phyloP scores from a whole-genome alignment of 2,329 filamentous ascomycete species.

The Exophiala sp. region DNA sequence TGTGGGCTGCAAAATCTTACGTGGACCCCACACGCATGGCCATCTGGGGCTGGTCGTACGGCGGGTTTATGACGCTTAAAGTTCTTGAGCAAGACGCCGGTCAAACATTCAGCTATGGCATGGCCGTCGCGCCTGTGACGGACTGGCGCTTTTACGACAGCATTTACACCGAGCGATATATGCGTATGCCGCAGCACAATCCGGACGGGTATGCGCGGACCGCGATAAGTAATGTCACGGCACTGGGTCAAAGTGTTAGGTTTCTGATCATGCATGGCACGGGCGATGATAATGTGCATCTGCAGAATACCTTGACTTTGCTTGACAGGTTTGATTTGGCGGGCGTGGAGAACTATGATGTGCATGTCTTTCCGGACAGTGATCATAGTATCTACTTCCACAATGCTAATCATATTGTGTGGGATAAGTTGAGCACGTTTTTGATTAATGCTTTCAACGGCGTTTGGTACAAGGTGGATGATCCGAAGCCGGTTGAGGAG shows the following conservation, averaged over 20 bases:
- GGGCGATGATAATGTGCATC: conserved; percentile 96
- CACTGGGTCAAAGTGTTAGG: conserved; percentile 71
- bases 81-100: conserved; percentile 89
- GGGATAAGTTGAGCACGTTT: conserved; percentile 85
- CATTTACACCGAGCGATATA: conserved; percentile 94
- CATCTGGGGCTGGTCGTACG: conserved; percentile 99
- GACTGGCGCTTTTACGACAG: conserved; percentile 96
- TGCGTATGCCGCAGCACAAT: conserved; percentile 90
- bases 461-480: conserved; percentile 67
- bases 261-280: conserved; percentile 95
- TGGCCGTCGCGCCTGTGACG: conserved; percentile 97
- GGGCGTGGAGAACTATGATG: conserved; percentile 86
- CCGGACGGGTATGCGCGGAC: conserved; percentile 70
- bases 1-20: conserved; percentile 77
- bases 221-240: conserved; percentile 69
- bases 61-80: conserved; percentile 92
- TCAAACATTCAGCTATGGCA: conserved; percentile 88
- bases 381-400: conserved; percentile 96
- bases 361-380: conserved; percentile 94
- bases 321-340: conserved; percentile 81
- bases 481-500: conserved; percentile 18
- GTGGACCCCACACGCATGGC: conserved; percentile 78
- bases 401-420: conserved; percentile 85
- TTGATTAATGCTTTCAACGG: conserved; percentile 97
- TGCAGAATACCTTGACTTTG: conserved; percentile 86